Percentiles rank a stretch among this genome's conserved stretches.
phyloP scores from a whole-genome alignment of 2,329 filamentous ascomycete species.

The Cladosporium sp. region DNA sequence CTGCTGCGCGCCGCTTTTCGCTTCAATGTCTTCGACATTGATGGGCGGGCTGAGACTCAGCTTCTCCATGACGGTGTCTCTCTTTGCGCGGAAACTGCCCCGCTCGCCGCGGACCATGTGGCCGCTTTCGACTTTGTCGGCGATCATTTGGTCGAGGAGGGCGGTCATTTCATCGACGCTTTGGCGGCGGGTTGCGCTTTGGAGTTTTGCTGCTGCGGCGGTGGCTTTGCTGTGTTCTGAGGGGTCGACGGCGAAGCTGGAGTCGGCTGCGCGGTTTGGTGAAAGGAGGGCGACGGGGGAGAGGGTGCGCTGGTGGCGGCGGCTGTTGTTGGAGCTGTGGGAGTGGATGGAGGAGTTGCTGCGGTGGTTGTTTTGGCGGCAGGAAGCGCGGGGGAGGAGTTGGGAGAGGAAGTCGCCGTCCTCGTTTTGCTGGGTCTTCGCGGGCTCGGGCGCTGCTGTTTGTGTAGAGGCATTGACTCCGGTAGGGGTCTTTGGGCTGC shows the following conservation, averaged over 20 bases:
- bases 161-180: slow-evolving; percentile 89
- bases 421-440: background rate
- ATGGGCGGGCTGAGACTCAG: slow-evolving; percentile 4
- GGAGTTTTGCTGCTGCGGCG: slow-evolving; percentile 8
- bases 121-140: slow-evolving; percentile 74
- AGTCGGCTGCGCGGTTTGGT: slow-evolving; percentile 8
- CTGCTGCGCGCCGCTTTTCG: background rate
- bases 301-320: slow-evolving; percentile 27
- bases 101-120: slow-evolving; percentile 62
- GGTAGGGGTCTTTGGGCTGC: slow-evolving; percentile 13
- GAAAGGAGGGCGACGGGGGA: slow-evolving; percentile 27
- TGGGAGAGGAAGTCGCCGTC: background rate
- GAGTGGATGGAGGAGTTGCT: slow-evolving; percentile 23
- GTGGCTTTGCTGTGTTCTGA: slow-evolving; percentile 4
- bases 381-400: background rate
- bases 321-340: slow-evolving; percentile 21
- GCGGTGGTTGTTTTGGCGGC: slow-evolving; percentile 18
- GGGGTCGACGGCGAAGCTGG: background rate
- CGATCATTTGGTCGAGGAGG: slow-evolving; percentile 95
- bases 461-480: slow-evolving; percentile 13
- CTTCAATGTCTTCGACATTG: background rate
- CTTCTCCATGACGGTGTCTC: slow-evolving; percentile 27
- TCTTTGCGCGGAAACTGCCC: slow-evolving; percentile 56
- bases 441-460: slow-evolving; percentile 8
- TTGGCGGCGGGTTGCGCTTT: slow-evolving; percentile 34